Evolutionary conservation across 1,284 basidiomycete genomes (phyloP).

Genomic region (Malassezia furfur): DNA sequence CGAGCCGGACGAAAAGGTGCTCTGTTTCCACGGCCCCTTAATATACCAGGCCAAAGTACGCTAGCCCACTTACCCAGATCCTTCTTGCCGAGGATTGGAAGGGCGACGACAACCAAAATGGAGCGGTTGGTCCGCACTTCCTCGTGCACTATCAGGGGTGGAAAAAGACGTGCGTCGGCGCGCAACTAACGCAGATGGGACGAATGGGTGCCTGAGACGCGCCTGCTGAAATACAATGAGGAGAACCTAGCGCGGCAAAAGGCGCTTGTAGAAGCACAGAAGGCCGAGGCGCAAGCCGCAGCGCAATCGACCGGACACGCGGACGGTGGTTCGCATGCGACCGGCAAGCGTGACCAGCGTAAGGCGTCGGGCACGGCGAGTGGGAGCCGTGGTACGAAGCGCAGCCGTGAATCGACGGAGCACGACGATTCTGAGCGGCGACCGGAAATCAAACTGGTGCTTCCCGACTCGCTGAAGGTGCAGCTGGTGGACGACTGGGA

Average conservation of each 20-base stretch:
- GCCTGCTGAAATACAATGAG: slow-evolving; percentile 79
- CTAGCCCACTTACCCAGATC: slow-evolving; percentile 51
- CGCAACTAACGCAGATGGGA: slow-evolving; percentile 64
- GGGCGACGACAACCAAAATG: slow-evolving; percentile 58
- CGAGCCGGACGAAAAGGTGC: slow-evolving; percentile 63
- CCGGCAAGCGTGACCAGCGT: background rate
- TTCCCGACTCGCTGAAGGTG: slow-evolving; percentile 80
- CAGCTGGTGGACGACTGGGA: slow-evolving; percentile 97
- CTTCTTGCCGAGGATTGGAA: slow-evolving; percentile 70
- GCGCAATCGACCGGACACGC: slow-evolving; percentile 17
- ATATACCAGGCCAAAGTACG: slow-evolving; percentile 82
- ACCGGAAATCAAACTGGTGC: slow-evolving; percentile 78
- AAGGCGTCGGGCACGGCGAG: slow-evolving; percentile 33
- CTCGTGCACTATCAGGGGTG: slow-evolving; percentile 98
- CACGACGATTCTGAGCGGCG: slow-evolving; percentile 58
- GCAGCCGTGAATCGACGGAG: slow-evolving; percentile 26
- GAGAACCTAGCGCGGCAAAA: slow-evolving; percentile 68
- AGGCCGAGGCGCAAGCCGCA: slow-evolving; percentile 36
- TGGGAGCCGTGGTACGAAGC: slow-evolving; percentile 22
- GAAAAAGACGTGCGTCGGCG: slow-evolving; percentile 79
- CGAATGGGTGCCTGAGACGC: slow-evolving; percentile 81
- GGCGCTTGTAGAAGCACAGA: slow-evolving; percentile 46
- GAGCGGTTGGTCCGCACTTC: slow-evolving; percentile 69
- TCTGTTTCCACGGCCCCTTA: slow-evolving; percentile 87
- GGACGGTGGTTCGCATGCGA: background rate